Base-by-base conservation (phyloP, 306 rosid genomes). In the Benincasa hispida region DNA sequence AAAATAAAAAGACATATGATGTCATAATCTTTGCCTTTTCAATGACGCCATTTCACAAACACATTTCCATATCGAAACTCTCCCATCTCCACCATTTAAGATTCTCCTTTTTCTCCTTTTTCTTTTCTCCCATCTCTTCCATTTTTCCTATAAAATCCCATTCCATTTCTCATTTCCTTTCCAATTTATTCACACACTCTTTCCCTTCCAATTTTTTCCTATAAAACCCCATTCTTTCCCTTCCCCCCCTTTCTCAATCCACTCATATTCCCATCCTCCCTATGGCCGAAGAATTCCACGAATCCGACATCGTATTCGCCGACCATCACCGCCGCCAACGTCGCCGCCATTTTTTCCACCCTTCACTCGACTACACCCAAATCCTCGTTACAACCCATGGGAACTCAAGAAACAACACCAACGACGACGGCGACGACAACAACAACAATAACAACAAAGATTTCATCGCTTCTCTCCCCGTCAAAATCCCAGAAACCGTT, bases 301-400 rank as follows among this genome's bases (percentile, higher is more conserved):
- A 94, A 79, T 90, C 97, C 35, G 95, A 94, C 28, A 83, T 89
- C 42, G 77, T 90, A 77, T 92, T 94, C 82, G 72, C 94, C 69
- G 91, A 79, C 24, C 51, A 70, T 34, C 56, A 81, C 21, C 50
- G 34, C 53, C 50, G 5, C 78, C 45, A 47, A 27, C 30, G 6
- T 18, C n/a, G 24, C 63, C 57, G n/a, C 24, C 28, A 17, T n/a
- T 28, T 27, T 60, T 21, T 28, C n/a, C 61, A 28, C 5, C 60
- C 21, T 53, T 28, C 34, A 30, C 60, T 61, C 34, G 76, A 56
- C 35, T 24, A 34, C 79, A 42, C 6, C 2, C 75, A 78, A 5
- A 50, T 74, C 55, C 60, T 15, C 21, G 3, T 42, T 14, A 22
- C 47, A 5, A 14, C 28, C 8, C 32, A 18, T 13, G 54, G 67